Evolutionary conservation across 192 early-diverging fungal genomes (phyloP).

Genomic region (Pecoramyces ruminantium): DNA sequence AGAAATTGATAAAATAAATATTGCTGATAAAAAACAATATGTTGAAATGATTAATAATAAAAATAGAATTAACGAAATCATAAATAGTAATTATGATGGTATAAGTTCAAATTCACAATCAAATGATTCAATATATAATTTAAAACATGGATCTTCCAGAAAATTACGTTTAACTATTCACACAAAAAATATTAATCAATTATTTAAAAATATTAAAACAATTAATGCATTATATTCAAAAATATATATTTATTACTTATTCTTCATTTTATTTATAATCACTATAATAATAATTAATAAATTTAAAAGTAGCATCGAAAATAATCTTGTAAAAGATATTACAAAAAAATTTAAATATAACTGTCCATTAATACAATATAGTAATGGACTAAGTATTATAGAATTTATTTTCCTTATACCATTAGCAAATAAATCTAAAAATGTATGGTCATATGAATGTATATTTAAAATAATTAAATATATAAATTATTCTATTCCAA

Average conservation of each 20-base stretch:
- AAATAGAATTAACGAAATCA: no score
- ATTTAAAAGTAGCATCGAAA: no score
- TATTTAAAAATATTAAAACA: not conserved
- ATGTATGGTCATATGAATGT: not conserved
- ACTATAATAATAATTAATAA: not conserved
- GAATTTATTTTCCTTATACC: not conserved
- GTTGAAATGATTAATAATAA: no score
- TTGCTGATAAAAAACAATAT: no score
- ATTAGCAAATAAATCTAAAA: not conserved
- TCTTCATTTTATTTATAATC: not conserved
- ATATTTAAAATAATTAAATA: not conserved
- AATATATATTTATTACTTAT: not conserved
- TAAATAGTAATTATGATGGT: no score
- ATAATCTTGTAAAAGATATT: no score
- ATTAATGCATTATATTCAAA: not conserved
- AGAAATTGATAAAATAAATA: no score
- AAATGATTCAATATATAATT: not conserved
- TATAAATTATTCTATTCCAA: not conserved
- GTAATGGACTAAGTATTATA: not conserved
- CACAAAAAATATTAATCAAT: not conserved
- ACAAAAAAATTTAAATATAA: not conserved
- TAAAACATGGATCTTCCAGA: not conserved
- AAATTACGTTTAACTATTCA: not conserved
- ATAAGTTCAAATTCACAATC: no score
- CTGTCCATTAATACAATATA: not conserved